Percentiles rank a stretch among this genome's conserved stretches.
These are phyloP conservation scores for Endoconidiophora polonica DNA, from an alignment of 2,329 filamentous ascomycete species.

Conservation along the genomic window DNA sequence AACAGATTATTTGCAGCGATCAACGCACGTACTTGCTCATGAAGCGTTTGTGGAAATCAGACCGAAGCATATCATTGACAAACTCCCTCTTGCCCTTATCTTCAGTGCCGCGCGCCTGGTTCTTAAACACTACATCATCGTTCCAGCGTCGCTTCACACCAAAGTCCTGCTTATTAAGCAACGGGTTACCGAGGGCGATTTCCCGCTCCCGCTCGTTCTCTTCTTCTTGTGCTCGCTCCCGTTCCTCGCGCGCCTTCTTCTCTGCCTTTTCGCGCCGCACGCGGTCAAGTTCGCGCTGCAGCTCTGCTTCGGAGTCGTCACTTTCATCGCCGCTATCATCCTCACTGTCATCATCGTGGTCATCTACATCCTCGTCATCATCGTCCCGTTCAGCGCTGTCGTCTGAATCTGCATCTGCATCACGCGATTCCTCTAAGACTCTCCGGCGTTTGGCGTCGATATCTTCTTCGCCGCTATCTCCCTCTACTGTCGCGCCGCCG, in stretches of 20 bases:
- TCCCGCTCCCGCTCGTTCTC: constrained; percentile 71
- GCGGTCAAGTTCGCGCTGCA: constrained; percentile 86
- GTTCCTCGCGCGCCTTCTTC: constrained; percentile 39
- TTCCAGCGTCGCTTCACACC: constrained; percentile 90
- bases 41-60: constrained; percentile 95
- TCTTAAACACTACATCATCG: constrained; percentile 98
- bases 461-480: constrained; percentile 49
- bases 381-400: constrained; percentile 40
- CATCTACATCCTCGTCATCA: constrained; percentile 28
- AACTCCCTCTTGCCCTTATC: constrained; percentile 89
- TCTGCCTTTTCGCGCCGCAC: constrained; percentile 78
- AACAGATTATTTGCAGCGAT: constrained; percentile 1
- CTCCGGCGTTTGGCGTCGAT: constrained; percentile 67
- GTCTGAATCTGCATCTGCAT: constrained; percentile 65
- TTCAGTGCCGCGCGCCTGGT: constrained; percentile 88
- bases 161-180: constrained; percentile 79
- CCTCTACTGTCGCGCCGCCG: constrained; percentile 22
- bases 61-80: constrained; percentile 88
- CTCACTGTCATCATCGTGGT: constrained; percentile 33
- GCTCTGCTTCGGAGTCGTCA: constrained; percentile 71
- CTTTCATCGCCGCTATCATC: constrained; percentile 29
- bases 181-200: constrained; percentile 80
- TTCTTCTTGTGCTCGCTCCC: constrained; percentile 62
- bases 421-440: constrained; percentile 73
- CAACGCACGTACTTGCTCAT: constrained; percentile 58